Conservation (phyloP, 345 rosid species). For the Camelina hispida region DNA sequence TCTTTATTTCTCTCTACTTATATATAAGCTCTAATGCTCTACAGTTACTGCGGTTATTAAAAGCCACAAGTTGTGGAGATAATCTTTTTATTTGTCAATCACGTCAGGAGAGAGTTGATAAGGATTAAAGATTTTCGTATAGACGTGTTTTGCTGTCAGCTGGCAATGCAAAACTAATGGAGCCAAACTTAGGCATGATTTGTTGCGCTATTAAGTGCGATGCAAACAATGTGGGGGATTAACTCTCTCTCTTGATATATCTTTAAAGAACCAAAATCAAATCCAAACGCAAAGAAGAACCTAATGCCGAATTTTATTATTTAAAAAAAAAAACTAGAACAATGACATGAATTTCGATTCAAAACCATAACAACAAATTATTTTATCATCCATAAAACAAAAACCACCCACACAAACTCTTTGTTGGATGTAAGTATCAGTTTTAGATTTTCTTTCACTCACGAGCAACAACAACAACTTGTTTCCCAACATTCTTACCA, state of each 20-base stretch:
- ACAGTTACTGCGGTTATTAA: background rate
- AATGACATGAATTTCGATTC: background rate
- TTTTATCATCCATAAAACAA: background rate
- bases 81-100: conserved; percentile 3
- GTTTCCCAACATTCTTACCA: conserved; percentile 65
- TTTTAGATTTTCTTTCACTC: background rate
- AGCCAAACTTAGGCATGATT: conserved; percentile 14
- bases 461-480: conserved; percentile 49
- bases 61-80: conserved; percentile 13
- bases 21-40: background rate
- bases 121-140: too few relatives aligned
- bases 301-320: background rate
- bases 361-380: background rate
- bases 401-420: background rate
- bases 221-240: conserved; percentile 19
- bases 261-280: too few relatives aligned
- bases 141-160: too few relatives aligned
- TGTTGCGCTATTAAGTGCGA: conserved; percentile 9
- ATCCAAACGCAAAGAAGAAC: background rate
- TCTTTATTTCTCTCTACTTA: conserved; percentile 1
- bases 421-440: background rate
- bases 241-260: background rate
- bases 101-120: background rate
- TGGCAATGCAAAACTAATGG: conserved; percentile 25
- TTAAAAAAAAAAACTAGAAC: too few relatives aligned